These are phyloP conservation scores for Heimioporus punctisporus DNA, from an alignment of 1,284 basidiomycete species.

Conservation along the genomic window DNA sequence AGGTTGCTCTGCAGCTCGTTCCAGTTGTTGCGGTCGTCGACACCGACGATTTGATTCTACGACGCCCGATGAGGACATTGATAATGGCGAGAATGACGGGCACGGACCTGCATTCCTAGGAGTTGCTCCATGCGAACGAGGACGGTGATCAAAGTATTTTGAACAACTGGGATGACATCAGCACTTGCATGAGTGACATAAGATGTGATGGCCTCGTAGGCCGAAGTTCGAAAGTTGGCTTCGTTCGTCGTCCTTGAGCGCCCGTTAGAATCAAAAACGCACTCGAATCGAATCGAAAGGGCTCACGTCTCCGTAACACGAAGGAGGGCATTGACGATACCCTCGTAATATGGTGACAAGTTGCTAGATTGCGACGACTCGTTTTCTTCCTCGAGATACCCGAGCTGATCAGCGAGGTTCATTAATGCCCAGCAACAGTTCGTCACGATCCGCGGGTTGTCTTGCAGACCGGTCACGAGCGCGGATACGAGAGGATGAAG, in stretches of 20 bases:
- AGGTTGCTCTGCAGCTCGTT: slow-evolving; percentile 98
- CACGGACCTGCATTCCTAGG: slow-evolving; percentile 71
- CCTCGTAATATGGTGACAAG: slow-evolving; percentile 92
- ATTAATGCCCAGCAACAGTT: slow-evolving; percentile 98
- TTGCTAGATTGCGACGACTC: slow-evolving; percentile 51
- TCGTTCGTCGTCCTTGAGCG: slow-evolving; percentile 79
- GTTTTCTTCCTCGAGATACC: slow-evolving; percentile 62
- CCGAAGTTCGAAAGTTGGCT: slow-evolving; percentile 92
- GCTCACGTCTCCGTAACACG: slow-evolving; percentile 84
- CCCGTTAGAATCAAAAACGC: slow-evolving; percentile 10
- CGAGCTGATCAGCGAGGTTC: slow-evolving; percentile 91
- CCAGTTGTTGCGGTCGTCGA: slow-evolving; percentile 99
- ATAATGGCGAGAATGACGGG: background rate
- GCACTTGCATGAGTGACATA: slow-evolving; percentile 82
- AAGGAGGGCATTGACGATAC: slow-evolving; percentile 82
- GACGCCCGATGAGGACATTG: slow-evolving; percentile 3
- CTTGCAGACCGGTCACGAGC: slow-evolving; percentile 82
- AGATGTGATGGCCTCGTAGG: slow-evolving; percentile 95
- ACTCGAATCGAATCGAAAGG: no score
- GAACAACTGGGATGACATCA: slow-evolving; percentile 84
- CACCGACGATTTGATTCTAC: slow-evolving; percentile 92
- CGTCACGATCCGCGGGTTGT: slow-evolving; percentile 86
- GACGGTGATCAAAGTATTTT: slow-evolving; percentile 83
- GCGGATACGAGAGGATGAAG: slow-evolving; percentile 85
- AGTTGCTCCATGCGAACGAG: slow-evolving; percentile 91